Percentiles rank a stretch among this genome's conserved stretches.
Evolutionary conservation across 2,329 filamentous ascomycete species (phyloP).

Genomic region (Xylaria sp.): DNA sequence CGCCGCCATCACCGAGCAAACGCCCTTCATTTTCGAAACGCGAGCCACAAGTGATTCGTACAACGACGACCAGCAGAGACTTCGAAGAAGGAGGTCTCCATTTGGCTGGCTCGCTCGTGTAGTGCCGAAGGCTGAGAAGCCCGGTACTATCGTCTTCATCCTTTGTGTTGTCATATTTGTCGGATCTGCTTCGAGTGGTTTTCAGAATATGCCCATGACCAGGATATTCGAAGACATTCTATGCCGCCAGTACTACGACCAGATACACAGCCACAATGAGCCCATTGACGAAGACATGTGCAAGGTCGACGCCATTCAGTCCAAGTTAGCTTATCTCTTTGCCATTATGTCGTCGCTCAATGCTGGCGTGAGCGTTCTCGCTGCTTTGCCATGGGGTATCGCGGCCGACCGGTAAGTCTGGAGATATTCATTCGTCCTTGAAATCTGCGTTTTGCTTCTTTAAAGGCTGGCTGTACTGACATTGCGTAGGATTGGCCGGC

Average conservation of each 20-base stretch:
- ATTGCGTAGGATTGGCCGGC: constrained; percentile 50
- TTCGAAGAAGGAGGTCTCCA: background rate
- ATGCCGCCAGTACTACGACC: constrained; percentile 53
- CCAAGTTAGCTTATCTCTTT: constrained; percentile 51
- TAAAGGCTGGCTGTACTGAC: constrained; percentile 4
- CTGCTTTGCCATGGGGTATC: constrained; percentile 53
- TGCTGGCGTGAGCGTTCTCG: constrained; percentile 50
- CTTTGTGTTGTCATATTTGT: constrained; percentile 50
- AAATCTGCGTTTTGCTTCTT: background rate
- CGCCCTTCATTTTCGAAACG: constrained; percentile 24
- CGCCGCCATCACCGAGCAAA: constrained; percentile 28
- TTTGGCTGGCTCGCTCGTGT: constrained; percentile 16
- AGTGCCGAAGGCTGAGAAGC: constrained; percentile 27
- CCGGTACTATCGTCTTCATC: constrained; percentile 43
- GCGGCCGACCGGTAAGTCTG: constrained; percentile 51
- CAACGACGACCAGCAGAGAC: background rate
- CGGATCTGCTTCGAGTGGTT: constrained; percentile 44
- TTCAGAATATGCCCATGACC: constrained; percentile 50
- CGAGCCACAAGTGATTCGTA: background rate
- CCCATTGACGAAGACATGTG: constrained; percentile 53
- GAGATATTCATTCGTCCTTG: background rate
- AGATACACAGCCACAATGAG: constrained; percentile 35
- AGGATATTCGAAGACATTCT: constrained; percentile 55
- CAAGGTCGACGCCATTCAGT: constrained; percentile 53
- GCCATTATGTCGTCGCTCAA: constrained; percentile 48